Base-by-base conservation (phyloP, 2,329 filamentous ascomycete species). In the Epicoccum sorghinum region DNA sequence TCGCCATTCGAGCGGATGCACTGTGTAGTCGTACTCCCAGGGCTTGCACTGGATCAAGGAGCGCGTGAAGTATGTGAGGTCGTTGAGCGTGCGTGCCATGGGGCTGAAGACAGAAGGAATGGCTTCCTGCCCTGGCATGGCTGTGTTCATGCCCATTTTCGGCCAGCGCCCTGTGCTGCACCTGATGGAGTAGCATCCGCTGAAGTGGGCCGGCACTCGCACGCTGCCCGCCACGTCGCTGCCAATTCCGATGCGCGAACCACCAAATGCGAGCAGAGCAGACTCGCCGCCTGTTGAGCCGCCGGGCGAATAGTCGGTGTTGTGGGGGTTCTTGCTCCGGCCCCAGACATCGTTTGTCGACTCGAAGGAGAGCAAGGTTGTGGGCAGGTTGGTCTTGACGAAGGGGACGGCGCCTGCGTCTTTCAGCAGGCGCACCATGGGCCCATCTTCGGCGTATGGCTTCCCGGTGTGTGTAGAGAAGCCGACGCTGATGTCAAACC, bases 111-210 rank as follows among this genome's bases (percentile, higher is more conserved):
- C 91, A 59, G 89, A 90, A 0, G 91, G 87, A 29, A 97, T 86
- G 0, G 92, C 93, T 70, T 97, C 93, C 71, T 97, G 92, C 0
- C 93, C 93, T 0, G 90, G 86, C 91, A 96, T 96, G 65, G 89
- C 93, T 0, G 93, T 96, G 57, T 84, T 85, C 71, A 91, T 87
- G 8, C 91, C 91, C 37, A 85, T 82, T 74, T 96, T 96, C 1
- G 91, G 91, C 91, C 93, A 97, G 43, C 93, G 83, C 1, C 93
- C 93, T 1, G 90, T 96, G 3, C 90, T 93, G 76, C 93, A 96
- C 32, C 90, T 86, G 23, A 97, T 78, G 14, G 89, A 89, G 75
- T 96, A 97, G 71, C 93, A 91, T 7, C 93, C 93, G 2, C 89
- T 89, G 78, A 92, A 97, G 65, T 96, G 91, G 4, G 93, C 93